Evolutionary conservation across 495 filamentous ascomycete species (phyloP).

Genomic region (Glarea lozoyensis): DNA sequence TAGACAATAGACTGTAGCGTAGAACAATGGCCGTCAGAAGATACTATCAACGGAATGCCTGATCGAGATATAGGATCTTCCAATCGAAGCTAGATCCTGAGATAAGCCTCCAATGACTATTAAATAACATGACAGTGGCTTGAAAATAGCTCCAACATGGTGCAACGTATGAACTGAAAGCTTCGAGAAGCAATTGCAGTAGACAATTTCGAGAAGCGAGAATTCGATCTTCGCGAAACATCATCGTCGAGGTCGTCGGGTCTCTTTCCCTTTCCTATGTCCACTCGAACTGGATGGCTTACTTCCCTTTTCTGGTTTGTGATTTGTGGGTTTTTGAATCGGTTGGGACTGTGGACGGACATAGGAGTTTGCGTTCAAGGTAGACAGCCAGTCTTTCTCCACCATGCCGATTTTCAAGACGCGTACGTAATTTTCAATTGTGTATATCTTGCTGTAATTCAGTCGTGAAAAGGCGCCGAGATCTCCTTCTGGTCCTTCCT

Average conservation of each 20-base stretch:
- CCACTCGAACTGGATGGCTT: background rate
- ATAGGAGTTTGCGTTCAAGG: conserved; percentile 1
- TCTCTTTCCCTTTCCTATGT: background rate
- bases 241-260: background rate
- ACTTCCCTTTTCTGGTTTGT: background rate
- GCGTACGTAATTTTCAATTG: conserved; percentile 13
- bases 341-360: conserved; percentile 1
- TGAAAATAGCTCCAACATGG: too few relatives aligned
- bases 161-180: too few relatives aligned
- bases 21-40: too few relatives aligned
- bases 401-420: conserved; percentile 16
- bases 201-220: too few relatives aligned
- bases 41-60: too few relatives aligned
- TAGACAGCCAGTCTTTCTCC: background rate
- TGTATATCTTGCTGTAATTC: conserved; percentile 19
- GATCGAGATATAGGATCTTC: too few relatives aligned
- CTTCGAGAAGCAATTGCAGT: too few relatives aligned
- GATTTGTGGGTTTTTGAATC: background rate
- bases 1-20: too few relatives aligned
- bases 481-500: conserved; percentile 1
- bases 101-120: too few relatives aligned
- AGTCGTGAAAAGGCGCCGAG: conserved; percentile 8
- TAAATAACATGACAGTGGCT: too few relatives aligned
- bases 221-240: too few relatives aligned
- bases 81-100: too few relatives aligned